These are phyloP conservation scores for Fraxinus ornus DNA, from an alignment of 305 asterid species.

Conservation along the genomic window DNA sequence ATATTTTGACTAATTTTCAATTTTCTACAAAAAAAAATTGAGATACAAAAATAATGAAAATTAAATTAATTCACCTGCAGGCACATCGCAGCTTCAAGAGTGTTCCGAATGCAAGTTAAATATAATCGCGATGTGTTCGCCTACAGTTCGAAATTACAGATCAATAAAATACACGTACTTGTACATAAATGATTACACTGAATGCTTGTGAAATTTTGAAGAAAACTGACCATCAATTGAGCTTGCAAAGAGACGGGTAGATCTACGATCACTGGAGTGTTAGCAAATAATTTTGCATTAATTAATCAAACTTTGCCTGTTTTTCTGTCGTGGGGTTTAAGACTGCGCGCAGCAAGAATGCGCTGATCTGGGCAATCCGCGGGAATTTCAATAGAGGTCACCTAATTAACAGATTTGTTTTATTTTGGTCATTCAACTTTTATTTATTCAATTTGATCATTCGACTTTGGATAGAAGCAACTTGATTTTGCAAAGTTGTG, in stretches of 20 bases:
- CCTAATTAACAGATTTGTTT: background rate
- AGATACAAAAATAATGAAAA: background rate
- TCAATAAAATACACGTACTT: background rate
- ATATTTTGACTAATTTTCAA: background rate
- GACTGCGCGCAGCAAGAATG: background rate
- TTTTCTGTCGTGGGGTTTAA: background rate
- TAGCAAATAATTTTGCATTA: background rate
- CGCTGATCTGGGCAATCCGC: background rate
- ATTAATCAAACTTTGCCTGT: background rate
- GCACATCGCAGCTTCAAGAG: conserved; percentile 94
- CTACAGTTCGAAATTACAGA: conserved; percentile 27
- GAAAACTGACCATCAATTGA: conserved; percentile 31
- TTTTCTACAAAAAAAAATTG: background rate
- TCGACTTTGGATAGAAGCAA: background rate
- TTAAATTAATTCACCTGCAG: conserved; percentile 57
- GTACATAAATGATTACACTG: background rate
- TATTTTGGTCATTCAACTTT: background rate
- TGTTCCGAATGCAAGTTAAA: conserved; percentile 82
- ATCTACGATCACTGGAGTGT: background rate
- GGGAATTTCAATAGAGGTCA: background rate
- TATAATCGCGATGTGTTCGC: conserved; percentile 75
- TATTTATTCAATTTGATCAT: background rate
- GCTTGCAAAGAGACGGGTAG: conserved; percentile 9
- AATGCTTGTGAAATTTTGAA: background rate
- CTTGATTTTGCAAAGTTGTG: background rate